Conservation (phyloP, 2,329 filamentous ascomycete genomes). For the Trichoderma sp. region DNA sequence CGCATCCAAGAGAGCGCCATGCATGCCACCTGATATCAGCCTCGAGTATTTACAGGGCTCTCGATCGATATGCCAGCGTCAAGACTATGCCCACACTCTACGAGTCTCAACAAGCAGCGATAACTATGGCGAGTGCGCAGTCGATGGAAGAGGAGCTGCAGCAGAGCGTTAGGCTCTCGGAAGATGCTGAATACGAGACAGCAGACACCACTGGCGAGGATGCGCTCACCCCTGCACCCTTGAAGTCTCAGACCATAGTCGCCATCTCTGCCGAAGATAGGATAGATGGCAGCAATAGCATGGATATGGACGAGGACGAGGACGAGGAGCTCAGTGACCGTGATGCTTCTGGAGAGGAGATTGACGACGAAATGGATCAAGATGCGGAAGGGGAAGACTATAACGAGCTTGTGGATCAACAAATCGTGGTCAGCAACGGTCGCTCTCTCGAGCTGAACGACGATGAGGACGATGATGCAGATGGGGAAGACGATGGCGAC, state of each 20-base stretch:
- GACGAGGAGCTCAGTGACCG: constrained; percentile 43
- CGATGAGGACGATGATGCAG: constrained; percentile 35
- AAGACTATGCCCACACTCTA: constrained; percentile 25
- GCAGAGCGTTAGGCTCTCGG: constrained; percentile 55
- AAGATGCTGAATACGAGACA: constrained; percentile 48
- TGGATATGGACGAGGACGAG: constrained; percentile 33
- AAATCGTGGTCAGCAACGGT: constrained; percentile 31
- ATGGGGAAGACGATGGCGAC: constrained; percentile 44
- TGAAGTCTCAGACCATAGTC: background rate
- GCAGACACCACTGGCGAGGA: constrained; percentile 38
- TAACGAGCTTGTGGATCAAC: constrained; percentile 36
- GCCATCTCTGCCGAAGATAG: background rate
- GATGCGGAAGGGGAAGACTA: constrained; percentile 46
- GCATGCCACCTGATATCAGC: constrained; percentile 31
- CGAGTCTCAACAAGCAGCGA: constrained; percentile 32
- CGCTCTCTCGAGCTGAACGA: constrained; percentile 34
- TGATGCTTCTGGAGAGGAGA: constrained; percentile 46
- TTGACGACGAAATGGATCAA: constrained; percentile 39
- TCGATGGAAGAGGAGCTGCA: constrained; percentile 61
- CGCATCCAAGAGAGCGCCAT: constrained; percentile 27
- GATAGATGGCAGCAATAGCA: constrained; percentile 1
- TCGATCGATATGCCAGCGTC: constrained; percentile 37
- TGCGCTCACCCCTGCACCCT: constrained; percentile 31
- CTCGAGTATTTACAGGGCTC: constrained; percentile 28
- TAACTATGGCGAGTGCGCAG: constrained; percentile 53